phyloP scores from a whole-genome alignment of 176 grass and related monocot species.

The Metroxylon sagu region DNA sequence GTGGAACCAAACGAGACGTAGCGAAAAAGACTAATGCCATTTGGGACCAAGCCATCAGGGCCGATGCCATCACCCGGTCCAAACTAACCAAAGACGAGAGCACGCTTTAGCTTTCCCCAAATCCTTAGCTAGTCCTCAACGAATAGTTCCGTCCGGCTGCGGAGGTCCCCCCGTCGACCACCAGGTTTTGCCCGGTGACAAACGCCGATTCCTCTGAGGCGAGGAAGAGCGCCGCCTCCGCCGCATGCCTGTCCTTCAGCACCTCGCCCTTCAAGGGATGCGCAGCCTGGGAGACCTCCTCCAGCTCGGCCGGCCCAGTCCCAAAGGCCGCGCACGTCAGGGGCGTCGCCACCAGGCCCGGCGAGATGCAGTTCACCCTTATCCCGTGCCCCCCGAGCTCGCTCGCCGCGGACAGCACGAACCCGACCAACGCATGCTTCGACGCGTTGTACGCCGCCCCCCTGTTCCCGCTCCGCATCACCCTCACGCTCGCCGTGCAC shows the following conservation, averaged over 20 bases:
- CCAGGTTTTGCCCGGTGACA: too few species aligned
- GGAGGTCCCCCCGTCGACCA: too few species aligned
- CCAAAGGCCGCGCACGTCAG: slow-evolving; percentile 21
- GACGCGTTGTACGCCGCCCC: slow-evolving; percentile 59
- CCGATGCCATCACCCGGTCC: too few species aligned
- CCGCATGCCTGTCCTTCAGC: slow-evolving; percentile 36
- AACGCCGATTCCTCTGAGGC: too few species aligned
- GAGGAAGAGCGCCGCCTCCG: slow-evolving; percentile 27
- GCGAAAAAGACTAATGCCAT: too few species aligned
- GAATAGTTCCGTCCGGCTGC: too few species aligned
- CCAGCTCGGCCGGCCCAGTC: slow-evolving; percentile 19
- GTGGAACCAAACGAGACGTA: too few species aligned
- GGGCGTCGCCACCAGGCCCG: slow-evolving; percentile 59
- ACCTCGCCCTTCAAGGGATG: slow-evolving; percentile 34
- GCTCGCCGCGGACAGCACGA: slow-evolving; percentile 45
- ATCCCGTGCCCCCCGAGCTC: slow-evolving; percentile 56
- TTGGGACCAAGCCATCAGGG: too few species aligned
- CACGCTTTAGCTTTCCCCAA: too few species aligned
- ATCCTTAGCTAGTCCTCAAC: too few species aligned
- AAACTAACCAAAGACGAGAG: too few species aligned
- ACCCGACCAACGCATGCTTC: slow-evolving; percentile 67
- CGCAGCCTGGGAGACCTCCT: slow-evolving; percentile 13
- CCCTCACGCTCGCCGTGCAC: slow-evolving; percentile 53
- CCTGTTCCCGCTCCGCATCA: slow-evolving; percentile 35
- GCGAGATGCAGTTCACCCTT: slow-evolving; percentile 75